A percentile compares a stretch with the other conserved stretches of the same genome.
Evolutionary conservation across 352 stramenopile species (phyloP).

Genomic region (Phytopythium aichiense): DNA sequence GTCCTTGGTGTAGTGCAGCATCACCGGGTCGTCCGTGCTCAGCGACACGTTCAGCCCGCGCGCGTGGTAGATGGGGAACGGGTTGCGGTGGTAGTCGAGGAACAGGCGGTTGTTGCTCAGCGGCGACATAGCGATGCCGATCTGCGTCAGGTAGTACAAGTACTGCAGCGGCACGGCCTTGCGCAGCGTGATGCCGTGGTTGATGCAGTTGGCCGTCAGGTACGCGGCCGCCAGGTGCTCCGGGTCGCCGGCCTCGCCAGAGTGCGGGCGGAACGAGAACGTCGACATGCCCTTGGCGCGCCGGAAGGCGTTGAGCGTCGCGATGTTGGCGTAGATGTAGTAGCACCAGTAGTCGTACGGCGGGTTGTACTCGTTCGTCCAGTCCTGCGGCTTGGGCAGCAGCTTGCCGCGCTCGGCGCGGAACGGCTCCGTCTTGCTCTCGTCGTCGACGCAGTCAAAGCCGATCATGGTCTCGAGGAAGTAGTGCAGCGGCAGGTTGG

Average conservation of each 20-base stretch:
- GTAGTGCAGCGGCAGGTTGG: slow-evolving; percentile 87
- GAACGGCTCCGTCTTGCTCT: slow-evolving; percentile 92
- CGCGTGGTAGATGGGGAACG: slow-evolving; percentile 94
- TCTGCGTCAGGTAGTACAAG: slow-evolving; percentile 98
- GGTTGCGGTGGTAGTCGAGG: slow-evolving; percentile 93
- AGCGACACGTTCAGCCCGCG: slow-evolving; percentile 97
- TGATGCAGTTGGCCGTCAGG: slow-evolving; percentile 93
- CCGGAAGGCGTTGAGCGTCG: slow-evolving; percentile 94
- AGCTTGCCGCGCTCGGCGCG: slow-evolving; percentile 73
- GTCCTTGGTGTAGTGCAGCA: slow-evolving; percentile 99
- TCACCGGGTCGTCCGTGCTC: slow-evolving; percentile 97
- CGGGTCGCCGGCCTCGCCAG: slow-evolving; percentile 96
- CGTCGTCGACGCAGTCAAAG: slow-evolving; percentile 99
- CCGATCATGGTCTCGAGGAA: slow-evolving; percentile 95
- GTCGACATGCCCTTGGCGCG: slow-evolving; percentile 84
- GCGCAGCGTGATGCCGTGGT: slow-evolving; percentile 98
- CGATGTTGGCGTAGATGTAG: slow-evolving; percentile 97
- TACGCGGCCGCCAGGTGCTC: slow-evolving; percentile 94
- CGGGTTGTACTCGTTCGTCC: slow-evolving; percentile 88
- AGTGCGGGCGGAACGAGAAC: slow-evolving; percentile 98
- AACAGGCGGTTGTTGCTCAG: slow-evolving; percentile 96
- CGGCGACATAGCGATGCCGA: slow-evolving; percentile 93
- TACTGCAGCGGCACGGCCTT: slow-evolving; percentile 97
- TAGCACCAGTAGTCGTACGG: slow-evolving; percentile 96
- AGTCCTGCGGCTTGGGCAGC: slow-evolving; percentile 77